These are phyloP conservation scores for Eimeria brunetti DNA, from an alignment of 169 alveolate genomes.

Conservation along the genomic window DNA sequence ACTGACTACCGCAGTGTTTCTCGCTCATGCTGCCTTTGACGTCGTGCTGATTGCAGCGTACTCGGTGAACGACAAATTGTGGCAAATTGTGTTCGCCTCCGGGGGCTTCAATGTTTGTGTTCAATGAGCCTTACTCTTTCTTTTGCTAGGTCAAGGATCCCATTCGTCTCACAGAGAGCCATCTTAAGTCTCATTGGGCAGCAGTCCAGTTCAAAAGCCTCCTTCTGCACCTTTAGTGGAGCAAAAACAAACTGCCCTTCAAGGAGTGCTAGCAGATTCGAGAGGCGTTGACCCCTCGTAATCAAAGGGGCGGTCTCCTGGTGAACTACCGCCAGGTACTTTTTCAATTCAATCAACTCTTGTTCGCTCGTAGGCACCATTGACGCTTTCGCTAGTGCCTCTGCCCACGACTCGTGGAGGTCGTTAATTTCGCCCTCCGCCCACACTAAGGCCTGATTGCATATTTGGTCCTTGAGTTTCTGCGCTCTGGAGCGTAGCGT, in stretches of 20 bases:
- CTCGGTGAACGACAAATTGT: too few species aligned
- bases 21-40: neutral
- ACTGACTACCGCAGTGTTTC: neutral
- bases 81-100: neutral
- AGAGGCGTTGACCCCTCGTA: conserved; percentile 14
- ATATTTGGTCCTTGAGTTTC: neutral
- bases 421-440: conserved; percentile 39
- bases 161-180: conserved; percentile 57
- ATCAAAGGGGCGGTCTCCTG: conserved; percentile 63
- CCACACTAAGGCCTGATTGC: conserved; percentile 65
- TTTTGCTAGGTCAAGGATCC: conserved; percentile 67
- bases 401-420: conserved; percentile 45
- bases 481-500: conserved; percentile 27
- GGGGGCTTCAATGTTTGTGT: neutral
- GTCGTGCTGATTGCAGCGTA: neutral
- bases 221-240: conserved; percentile 50
- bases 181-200: conserved; percentile 59
- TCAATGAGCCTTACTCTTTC: conserved; percentile 34
- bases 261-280: conserved; percentile 25
- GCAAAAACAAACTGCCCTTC: conserved; percentile 47
- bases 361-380: conserved; percentile 51
- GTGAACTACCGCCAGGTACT: conserved; percentile 52
- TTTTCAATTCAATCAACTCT: conserved; percentile 39
- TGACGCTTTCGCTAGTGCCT: conserved; percentile 41
- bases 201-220: conserved; percentile 60